Evolutionary conservation across 306 rosid genomes (phyloP), one percentile per base, ranked within the genome.

Genomic region (Lathyrus sativus): DNA sequence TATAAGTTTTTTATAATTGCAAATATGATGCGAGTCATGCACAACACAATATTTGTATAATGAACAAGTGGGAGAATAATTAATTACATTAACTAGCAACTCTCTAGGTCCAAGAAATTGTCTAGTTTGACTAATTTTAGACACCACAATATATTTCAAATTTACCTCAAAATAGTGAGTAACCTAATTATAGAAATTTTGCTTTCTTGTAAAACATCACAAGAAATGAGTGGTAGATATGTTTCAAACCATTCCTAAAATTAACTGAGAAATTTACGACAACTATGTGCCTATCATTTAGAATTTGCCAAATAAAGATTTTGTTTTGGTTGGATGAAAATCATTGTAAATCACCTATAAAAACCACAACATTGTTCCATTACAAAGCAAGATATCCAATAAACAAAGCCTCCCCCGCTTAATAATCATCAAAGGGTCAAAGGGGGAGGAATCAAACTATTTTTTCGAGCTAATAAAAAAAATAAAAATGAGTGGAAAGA

Each of bases 401-500:
- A 54, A 35, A 35, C 2, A 35, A 35, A 41, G 1, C 46, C 53
- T 54, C 50, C 72, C 55, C 65, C 2, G 33, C 35, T 13, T 28
- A 2, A 22, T 9, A 53, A 11, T 42, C 7, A 12, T 35, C 17
- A 1, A 26, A 26, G 71, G n/a, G n/a, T n/a, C n/a, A n/a, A n/a
- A n/a, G n/a, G n/a, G 71, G 70, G 75, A 22, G 70, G 50, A 26
- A 3, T 26, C 29, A 3, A 35, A 35, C 39, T 35, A 35, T 26
- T 26, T 26, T 24, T 50, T 50, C 13, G 26, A 50, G 13, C 56
- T 6, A 4, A 17, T 17, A 49, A 49, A 1, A 26, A 26, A 26
- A 26, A 2, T 0, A 26, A 7, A n/a, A 1, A 91, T 86, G 91
- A 24, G 17, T 0, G 83, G 85, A 2, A 89, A 85, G 67, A 33